phyloP scores from a whole-genome alignment of 2,329 filamentous ascomycete species.

The Tetracladium maxilliforme region DNA sequence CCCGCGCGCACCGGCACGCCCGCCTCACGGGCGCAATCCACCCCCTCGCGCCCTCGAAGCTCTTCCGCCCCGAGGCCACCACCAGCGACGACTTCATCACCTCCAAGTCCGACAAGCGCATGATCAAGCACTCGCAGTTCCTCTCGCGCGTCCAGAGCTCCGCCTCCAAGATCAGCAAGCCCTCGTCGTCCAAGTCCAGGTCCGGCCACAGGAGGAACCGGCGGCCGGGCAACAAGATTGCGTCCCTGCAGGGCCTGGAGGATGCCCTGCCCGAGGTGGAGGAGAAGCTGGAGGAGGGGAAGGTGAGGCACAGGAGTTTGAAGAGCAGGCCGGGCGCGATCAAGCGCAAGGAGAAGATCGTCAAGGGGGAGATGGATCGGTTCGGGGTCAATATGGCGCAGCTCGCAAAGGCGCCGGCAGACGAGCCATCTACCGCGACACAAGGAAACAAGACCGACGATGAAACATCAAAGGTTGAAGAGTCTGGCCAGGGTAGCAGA shows the following conservation, averaged over 20 bases:
- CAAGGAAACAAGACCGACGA: conserved; percentile 6
- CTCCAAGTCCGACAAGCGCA: conserved; percentile 71
- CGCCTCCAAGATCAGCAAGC: conserved; percentile 37
- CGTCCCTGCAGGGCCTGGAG: conserved; percentile 61
- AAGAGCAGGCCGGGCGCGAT: conserved; percentile 63
- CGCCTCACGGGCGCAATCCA: conserved; percentile 23
- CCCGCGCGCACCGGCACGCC: conserved; percentile 35
- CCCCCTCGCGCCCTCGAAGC: conserved; percentile 15
- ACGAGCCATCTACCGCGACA: conserved; percentile 6
- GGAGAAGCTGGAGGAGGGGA: conserved; percentile 22
- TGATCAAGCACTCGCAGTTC: conserved; percentile 69
- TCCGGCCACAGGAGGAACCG: too few relatives aligned
- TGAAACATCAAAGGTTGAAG: conserved; percentile 3
- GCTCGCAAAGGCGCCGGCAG: conserved; percentile 28
- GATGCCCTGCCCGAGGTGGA: conserved; percentile 58
- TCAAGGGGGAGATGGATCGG: conserved; percentile 66
- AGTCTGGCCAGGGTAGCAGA: conserved; percentile 33
- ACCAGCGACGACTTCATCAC: conserved; percentile 46
- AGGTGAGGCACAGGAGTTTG: conserved; percentile 60
- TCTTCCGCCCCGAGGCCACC: conserved; percentile 31
- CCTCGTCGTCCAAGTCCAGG: too few relatives aligned
- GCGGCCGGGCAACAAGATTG: conserved; percentile 59
- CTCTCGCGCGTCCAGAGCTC: conserved; percentile 60
- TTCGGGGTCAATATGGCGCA: conserved; percentile 75
- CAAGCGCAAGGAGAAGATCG: conserved; percentile 69